These are phyloP conservation scores for Macrolepiota fuliginosa DNA, from an alignment of 768 basidiomycete species.

Conservation along the genomic window DNA sequence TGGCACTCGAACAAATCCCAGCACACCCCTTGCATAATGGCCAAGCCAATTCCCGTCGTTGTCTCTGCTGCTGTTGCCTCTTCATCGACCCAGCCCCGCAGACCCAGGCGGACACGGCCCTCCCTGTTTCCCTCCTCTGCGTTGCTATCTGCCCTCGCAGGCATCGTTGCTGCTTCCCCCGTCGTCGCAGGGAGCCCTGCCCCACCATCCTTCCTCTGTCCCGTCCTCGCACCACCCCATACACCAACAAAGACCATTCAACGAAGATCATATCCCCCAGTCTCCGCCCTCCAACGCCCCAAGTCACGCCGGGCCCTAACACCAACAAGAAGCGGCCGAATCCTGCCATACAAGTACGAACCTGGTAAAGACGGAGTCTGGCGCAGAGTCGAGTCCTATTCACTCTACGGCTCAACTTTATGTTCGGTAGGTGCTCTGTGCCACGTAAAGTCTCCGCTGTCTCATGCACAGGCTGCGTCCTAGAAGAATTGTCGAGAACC, in stretches of 20 bases:
- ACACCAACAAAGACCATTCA: conserved; percentile 6
- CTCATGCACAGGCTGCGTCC: neutral
- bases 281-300: conserved; percentile 5
- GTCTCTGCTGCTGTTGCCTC: conserved; percentile 23
- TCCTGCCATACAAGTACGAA: conserved; percentile 55
- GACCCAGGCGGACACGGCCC: neutral
- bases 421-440: conserved; percentile 42
- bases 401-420: conserved; percentile 70
- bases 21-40: conserved; percentile 37
- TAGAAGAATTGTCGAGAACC: conserved; percentile 25
- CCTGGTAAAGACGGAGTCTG: conserved; percentile 54
- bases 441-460: conserved; percentile 4
- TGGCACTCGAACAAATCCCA: conserved; percentile 31
- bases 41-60: conserved; percentile 48
- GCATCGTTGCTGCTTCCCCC: conserved; percentile 46
- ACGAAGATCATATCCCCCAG: conserved; percentile 14
- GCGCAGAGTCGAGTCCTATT: conserved; percentile 53
- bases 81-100: conserved; percentile 18
- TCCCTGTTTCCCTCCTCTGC: conserved; percentile 42
- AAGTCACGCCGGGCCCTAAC: neutral
- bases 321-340: conserved; percentile 13
- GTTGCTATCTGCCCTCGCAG: conserved; percentile 53
- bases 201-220: conserved; percentile 64
- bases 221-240: conserved; percentile 31
- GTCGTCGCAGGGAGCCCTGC: conserved; percentile 46